Conservation (phyloP, 1,284 basidiomycete genomes). For the Ustilago crameri region DNA sequence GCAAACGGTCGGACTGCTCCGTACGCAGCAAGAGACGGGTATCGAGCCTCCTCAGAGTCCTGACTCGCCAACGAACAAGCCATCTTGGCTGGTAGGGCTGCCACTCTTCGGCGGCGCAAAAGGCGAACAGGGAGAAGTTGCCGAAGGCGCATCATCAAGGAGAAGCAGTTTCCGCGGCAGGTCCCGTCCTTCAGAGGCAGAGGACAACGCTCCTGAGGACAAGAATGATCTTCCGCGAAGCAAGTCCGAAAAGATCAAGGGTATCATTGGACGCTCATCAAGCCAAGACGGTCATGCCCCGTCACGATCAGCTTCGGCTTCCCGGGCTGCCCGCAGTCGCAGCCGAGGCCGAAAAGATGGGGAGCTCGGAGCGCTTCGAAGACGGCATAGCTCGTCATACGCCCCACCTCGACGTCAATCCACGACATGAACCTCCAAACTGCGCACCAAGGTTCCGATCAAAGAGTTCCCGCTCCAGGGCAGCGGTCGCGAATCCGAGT, state of each 20-base stretch:
- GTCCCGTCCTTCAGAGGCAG: not conserved
- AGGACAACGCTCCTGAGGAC: not conserved
- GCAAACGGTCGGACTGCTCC: constrained; percentile 32
- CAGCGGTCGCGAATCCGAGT: constrained; percentile 54
- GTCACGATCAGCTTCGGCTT: constrained; percentile 25
- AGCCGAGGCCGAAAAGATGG: constrained; percentile 7
- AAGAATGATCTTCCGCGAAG: constrained; percentile 2
- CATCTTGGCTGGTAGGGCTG: constrained; percentile 25
- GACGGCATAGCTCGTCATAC: constrained; percentile 1
- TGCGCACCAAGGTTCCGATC: constrained; percentile 49
- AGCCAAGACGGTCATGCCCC: constrained; percentile 5
- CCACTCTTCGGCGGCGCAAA: constrained; percentile 26
- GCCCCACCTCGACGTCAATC: constrained; percentile 24
- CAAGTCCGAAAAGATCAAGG: constrained; percentile 28
- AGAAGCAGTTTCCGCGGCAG: constrained; percentile 19
- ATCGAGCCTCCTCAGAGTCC: constrained; percentile 29
- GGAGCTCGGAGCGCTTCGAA: not conserved
- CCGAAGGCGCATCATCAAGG: constrained; percentile 6
- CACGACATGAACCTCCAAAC: constrained; percentile 40
- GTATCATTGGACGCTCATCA: not conserved
- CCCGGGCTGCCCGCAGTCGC: constrained; percentile 20
- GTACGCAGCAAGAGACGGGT: constrained; percentile 38
- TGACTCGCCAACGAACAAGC: constrained; percentile 7
- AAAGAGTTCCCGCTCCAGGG: constrained; percentile 63
- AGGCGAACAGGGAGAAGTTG: not conserved